These are phyloP conservation scores for Psidium friedrichsthalianum DNA, from an alignment of 345 rosid species.

Conservation along the genomic window DNA sequence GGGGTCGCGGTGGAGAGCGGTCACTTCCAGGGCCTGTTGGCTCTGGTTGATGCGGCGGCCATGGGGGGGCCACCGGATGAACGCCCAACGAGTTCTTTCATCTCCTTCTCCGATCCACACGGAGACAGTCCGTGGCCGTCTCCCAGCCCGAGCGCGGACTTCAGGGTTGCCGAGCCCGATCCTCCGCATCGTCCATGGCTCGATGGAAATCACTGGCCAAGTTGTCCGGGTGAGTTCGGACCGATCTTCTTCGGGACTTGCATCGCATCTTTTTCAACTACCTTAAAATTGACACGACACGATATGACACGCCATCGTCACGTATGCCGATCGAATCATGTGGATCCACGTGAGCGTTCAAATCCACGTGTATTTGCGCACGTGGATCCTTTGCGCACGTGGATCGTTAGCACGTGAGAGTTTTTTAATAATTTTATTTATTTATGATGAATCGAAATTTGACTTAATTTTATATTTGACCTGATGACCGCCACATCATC, in stretches of 20 bases:
- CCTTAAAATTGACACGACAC: not conserved
- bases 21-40: constrained; percentile 37
- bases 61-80: not conserved
- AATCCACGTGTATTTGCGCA: not conserved
- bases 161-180: not conserved
- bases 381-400: not conserved
- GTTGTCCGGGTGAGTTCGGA: constrained; percentile 12
- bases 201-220: not conserved
- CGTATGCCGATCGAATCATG: not conserved
- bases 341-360: not conserved
- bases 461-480: not conserved
- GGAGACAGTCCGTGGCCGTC: not conserved
- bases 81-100: not conserved
- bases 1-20: constrained; percentile 10
- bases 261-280: not conserved
- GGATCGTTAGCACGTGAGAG: too few relatives aligned
- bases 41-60: constrained; percentile 37
- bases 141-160: not conserved
- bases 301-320: not conserved
- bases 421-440: accelerated
- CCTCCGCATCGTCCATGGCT: not conserved
- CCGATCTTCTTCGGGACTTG: not conserved
- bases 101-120: not conserved
- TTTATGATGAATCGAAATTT: not conserved
- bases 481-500: not conserved